Evolutionary conservation across 441 rosid genomes (phyloP).

Genomic region (Gossypium trilobum): DNA sequence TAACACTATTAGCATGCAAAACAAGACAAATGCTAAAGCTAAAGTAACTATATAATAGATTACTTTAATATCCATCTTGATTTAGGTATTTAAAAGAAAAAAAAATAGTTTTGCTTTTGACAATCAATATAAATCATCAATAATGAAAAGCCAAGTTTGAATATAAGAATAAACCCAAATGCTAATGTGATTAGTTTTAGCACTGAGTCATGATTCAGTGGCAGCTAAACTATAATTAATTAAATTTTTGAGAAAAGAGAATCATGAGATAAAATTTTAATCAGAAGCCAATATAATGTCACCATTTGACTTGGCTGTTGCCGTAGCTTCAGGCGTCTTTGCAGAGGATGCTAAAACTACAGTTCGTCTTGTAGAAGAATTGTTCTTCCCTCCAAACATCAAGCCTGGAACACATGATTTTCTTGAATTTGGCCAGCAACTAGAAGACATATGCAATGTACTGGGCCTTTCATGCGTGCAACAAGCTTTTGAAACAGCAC

Average conservation of each 20-base stretch:
- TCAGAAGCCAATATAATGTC: constrained; percentile 14
- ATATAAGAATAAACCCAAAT: not conserved
- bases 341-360: constrained; percentile 28
- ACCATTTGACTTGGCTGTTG: constrained; percentile 44
- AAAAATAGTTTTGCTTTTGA: not conserved
- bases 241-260: not conserved
- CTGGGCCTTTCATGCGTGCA: constrained; percentile 23
- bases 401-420: constrained; percentile 26
- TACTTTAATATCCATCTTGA: not conserved
- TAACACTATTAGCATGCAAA: constrained; percentile 12
- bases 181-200: not conserved
- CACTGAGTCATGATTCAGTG: not conserved
- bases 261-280: not conserved
- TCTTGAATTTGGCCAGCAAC: constrained; percentile 26
- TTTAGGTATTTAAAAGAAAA: not conserved
- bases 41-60: not conserved
- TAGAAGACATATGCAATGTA: constrained; percentile 18
- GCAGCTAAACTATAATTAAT: not conserved
- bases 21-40: not conserved
- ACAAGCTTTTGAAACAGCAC: constrained; percentile 23
- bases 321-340: constrained; percentile 42
- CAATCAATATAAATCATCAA: not conserved
- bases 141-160: not conserved
- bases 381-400: constrained; percentile 20
- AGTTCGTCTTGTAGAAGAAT: constrained; percentile 20